Percentiles rank a stretch among this genome's conserved stretches.
These are phyloP conservation scores for Auricularia cornea DNA, from an alignment of 768 basidiomycete species.

Conservation along the genomic window DNA sequence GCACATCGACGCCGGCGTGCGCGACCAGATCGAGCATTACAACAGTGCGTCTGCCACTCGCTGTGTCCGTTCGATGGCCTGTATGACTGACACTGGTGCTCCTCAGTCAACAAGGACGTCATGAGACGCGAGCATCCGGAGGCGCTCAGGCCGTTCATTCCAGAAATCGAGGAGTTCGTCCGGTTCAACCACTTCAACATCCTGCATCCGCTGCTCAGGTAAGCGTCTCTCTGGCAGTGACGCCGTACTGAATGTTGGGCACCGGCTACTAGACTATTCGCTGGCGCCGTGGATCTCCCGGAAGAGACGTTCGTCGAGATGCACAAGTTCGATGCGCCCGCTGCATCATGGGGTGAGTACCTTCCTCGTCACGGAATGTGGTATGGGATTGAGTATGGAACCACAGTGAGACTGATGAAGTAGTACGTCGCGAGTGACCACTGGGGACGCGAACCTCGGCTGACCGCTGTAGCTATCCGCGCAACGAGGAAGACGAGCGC, in stretches of 20 bases:
- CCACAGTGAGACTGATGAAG: conserved; percentile 51
- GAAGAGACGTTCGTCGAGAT: conserved; percentile 42
- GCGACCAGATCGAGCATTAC: conserved; percentile 57
- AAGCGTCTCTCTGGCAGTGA: background rate
- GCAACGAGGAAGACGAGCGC: conserved; percentile 23
- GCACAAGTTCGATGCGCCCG: conserved; percentile 33
- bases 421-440: conserved; percentile 33
- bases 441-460: background rate
- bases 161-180: conserved; percentile 43
- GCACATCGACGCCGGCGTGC: conserved; percentile 56
- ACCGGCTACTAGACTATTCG: conserved; percentile 33
- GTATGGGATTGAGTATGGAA: background rate
- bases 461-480: conserved; percentile 20
- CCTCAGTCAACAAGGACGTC: conserved; percentile 47
- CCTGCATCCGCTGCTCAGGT: conserved; percentile 42
- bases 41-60: conserved; percentile 35
- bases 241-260: background rate
- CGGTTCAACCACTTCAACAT: conserved; percentile 45
- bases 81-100: too few relatives aligned
- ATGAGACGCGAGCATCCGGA: conserved; percentile 41
- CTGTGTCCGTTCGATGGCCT: too few relatives aligned
- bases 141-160: conserved; percentile 40
- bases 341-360: conserved; percentile 32
- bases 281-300: conserved; percentile 44
- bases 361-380: background rate